Base-by-base conservation (phyloP, 2,329 filamentous ascomycete genomes). In the Westerdykella ornata region DNA sequence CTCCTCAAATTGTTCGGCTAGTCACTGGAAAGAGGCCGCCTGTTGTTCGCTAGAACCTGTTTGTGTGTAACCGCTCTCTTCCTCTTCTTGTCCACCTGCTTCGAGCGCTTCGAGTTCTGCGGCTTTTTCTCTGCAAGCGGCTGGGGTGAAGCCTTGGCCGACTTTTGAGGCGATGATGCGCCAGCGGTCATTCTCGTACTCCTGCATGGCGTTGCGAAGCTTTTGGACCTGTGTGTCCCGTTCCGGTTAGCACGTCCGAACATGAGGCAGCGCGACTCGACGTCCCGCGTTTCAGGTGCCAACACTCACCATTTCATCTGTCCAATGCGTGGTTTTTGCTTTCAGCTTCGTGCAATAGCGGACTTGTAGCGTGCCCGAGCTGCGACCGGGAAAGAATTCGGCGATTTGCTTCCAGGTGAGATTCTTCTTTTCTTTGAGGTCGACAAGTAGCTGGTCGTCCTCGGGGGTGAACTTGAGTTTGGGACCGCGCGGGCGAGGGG, bases 381-480 rank as follows among this genome's bases (percentile, higher is more conserved):
- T 92, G 43, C 89, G 76, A 1, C 88, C 89, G 1, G 89, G 89
- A 55, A 96, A 96, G 68, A 95, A 95, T 60, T 95, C 89, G 42
- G 88, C 87, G 59, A 96, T 96, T 72, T 96, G 89, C 69, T 94
- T 95, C 89, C 89, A 96, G 4, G 89, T 94, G 61, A 96, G 73
- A 60, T 87, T 89, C 67, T 92, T 94, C 59, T 92, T 89, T 68
- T 96, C 89, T 66, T 96, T 96, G 47, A 96, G 72, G 60, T 94
- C 86, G 42, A 95, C 82, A 40, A 96, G 74, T 36, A 94, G 71
- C 52, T 85, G 82, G 65, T 96, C 89, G 62, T 96, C 89, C 65
- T 94, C 88, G 8, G 86, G 81, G 1, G 88, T 95, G 61, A 96
- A 96, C 67, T 95, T 95, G 53, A 94, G 74, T 69, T 95, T 96